These are phyloP conservation scores for Didymella glomerata DNA, from an alignment of 2,329 filamentous ascomycete genomes.

Conservation along the genomic window DNA sequence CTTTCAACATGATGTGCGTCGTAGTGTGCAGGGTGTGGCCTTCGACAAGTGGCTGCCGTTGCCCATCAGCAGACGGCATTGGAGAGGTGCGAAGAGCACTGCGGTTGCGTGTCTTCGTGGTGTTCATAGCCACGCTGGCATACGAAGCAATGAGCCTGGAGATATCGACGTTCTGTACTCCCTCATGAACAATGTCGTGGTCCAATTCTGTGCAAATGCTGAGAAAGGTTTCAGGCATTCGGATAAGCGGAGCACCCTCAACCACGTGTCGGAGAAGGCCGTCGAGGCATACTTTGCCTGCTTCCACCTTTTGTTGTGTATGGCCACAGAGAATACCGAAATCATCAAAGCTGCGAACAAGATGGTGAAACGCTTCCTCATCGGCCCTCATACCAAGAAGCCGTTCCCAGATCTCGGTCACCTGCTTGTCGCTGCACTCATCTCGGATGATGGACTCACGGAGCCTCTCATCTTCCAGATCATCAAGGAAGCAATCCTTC, in stretches of 20 bases:
- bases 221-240: conserved; percentile 23
- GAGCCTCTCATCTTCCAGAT: conserved; percentile 53
- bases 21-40: conserved; percentile 54
- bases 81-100: conserved; percentile 49
- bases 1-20: conserved; percentile 46
- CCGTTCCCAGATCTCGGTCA: conserved; percentile 60
- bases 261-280: conserved; percentile 61
- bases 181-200: conserved; percentile 63
- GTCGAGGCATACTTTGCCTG: conserved; percentile 63
- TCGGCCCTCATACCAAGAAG: conserved; percentile 53
- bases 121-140: conserved; percentile 39
- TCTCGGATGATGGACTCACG: conserved; percentile 56
- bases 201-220: conserved; percentile 55
- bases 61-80: conserved; percentile 58
- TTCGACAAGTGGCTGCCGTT: conserved; percentile 60
- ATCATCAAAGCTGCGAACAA: conserved; percentile 55
- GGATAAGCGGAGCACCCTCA: conserved; percentile 52
- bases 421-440: conserved; percentile 58
- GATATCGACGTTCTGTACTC: conserved; percentile 53
- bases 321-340: conserved; percentile 51
- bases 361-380: conserved; percentile 51
- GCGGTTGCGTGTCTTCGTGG: conserved; percentile 35
- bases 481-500: conserved; percentile 60
- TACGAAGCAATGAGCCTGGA: conserved; percentile 25
- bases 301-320: conserved; percentile 61